Evolutionary conservation across 1,284 basidiomycete species (phyloP).

Genomic region (Sanghuangporus sanghuang): DNA sequence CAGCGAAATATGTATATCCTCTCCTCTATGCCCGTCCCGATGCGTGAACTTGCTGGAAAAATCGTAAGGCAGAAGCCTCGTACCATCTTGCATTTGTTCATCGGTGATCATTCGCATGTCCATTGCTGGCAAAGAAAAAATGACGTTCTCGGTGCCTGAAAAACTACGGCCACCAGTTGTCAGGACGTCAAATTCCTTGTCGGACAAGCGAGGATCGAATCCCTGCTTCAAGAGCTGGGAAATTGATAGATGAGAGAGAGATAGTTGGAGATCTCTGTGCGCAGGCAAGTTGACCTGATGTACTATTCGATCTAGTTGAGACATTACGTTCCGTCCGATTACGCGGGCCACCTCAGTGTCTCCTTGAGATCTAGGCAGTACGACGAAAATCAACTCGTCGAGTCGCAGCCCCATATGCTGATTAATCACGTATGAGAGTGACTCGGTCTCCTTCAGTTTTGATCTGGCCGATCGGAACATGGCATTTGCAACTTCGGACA

Average conservation of each 20-base stretch:
- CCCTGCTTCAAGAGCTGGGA: conserved; percentile 60
- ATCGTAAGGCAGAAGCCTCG: conserved; percentile 52
- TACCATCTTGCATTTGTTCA: conserved; percentile 39
- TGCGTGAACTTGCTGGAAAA: conserved; percentile 68
- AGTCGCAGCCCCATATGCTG: conserved; percentile 71
- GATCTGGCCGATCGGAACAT: conserved; percentile 72
- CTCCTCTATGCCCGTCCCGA: conserved; percentile 46
- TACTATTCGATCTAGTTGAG: conserved; percentile 58
- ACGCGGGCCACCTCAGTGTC: conserved; percentile 73
- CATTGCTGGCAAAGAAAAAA: conserved; percentile 76
- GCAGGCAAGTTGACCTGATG: conserved; percentile 43
- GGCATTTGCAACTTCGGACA: conserved; percentile 79
- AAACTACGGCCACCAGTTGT: conserved; percentile 28
- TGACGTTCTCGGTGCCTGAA: conserved; percentile 62
- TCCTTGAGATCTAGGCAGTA: conserved; percentile 71
- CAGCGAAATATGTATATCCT: conserved; percentile 77
- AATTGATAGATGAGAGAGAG: conserved; percentile 69
- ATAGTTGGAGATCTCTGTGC: conserved; percentile 58
- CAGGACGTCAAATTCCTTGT: conserved; percentile 14
- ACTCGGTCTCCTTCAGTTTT: conserved; percentile 60
- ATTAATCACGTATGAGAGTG: conserved; percentile 53
- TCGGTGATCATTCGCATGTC: conserved; percentile 72
- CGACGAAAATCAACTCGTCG: conserved; percentile 54
- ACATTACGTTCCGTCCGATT: conserved; percentile 57
- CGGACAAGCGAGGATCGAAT: conserved; percentile 30